Evolutionary conservation across 306 rosid species (phyloP), one percentile per base, ranked within the genome.

Genomic region (Betula pendula): DNA sequence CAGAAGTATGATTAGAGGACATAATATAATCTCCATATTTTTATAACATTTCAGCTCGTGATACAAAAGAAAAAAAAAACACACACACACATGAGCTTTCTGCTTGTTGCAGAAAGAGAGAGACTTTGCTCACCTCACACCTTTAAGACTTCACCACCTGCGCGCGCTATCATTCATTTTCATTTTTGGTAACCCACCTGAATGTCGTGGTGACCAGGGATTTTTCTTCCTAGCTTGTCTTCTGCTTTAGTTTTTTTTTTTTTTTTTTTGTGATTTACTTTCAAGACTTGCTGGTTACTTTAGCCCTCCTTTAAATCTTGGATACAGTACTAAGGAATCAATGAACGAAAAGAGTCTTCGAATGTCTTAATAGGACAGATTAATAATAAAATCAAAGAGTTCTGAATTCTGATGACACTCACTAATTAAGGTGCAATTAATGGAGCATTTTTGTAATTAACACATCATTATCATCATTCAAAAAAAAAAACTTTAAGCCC

Each of bases 1-100:
- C 49, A 4, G 17, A 67, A 55, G 55, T 70, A 65, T 71, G 75
- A 71, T 72, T 55, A 47, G 66, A 35, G 70, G 43, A 60, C 49
- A 2, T 22, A 22, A 66, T 25, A 74, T 70, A 27, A 62, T 65
- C 48, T 22, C 10, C 22, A 10, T 38, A 40, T 19, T 16, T 25
- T 43, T 3, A 38, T 69, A 14, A 19, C 3, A 14, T 35, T 65
- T 47, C 1, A 8, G 49, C 84, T 79, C 87, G 80, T 83, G 83
- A 77, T 65, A 20, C 2, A 33, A 22, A 62, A 77, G 55, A 20
- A 3, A 33, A 29, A 1, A 22, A 62, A 12, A 12, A 16, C 5
- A 68, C 17, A 17, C 47, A 12, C 8, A 16, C 5, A 68, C 17
- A 17, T 55, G 13, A 35, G 60, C 55, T 31, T 71, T 81, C 29